A percentile compares a stretch with the other conserved stretches of the same genome.
phyloP scores from a whole-genome alignment of 192 early-diverging fungal genomes.

The Anaeromyces robustus region DNA sequence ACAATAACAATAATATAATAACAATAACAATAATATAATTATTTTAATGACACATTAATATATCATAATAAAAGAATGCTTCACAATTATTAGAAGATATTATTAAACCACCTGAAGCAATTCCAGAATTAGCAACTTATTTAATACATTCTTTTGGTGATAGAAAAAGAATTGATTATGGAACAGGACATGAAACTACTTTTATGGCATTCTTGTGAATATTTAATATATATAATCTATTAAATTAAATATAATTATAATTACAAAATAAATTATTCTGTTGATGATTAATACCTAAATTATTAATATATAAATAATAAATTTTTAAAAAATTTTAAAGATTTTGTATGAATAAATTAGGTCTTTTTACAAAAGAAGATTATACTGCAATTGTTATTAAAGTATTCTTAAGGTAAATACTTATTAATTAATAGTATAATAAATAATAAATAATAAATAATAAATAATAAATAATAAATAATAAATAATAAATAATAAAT shows the following conservation, averaged over 20 bases:
- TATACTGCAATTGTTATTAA: constrained; percentile 58
- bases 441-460: too few relatives aligned
- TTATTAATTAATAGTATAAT: constrained; percentile 21
- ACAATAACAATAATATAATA: too few relatives aligned
- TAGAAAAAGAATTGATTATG: constrained; percentile 87
- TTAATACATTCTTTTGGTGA: constrained; percentile 76
- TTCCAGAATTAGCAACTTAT: constrained; percentile 58
- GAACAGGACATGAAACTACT: constrained; percentile 89
- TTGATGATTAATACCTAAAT: too few relatives aligned
- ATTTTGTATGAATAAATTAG: constrained; percentile 62
- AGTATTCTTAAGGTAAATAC: constrained; percentile 48
- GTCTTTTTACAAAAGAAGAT: constrained; percentile 46
- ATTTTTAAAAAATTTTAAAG: constrained; percentile 22
- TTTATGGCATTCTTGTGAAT: constrained; percentile 71
- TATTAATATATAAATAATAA: too few relatives aligned
- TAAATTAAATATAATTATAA: background rate
- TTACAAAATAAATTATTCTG: too few relatives aligned
- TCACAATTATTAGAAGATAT: constrained; percentile 4
- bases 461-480: too few relatives aligned
- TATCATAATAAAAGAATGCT: constrained; percentile 2
- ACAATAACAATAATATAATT: too few relatives aligned
- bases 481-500: too few relatives aligned
- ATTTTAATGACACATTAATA: background rate
- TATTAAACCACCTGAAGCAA: constrained; percentile 9
- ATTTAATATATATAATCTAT: too few relatives aligned